Evolutionary conservation across 73 alveolate genomes (phyloP), one percentile per base, ranked within the genome.

Genomic region (Paramecium caudatum): DNA sequence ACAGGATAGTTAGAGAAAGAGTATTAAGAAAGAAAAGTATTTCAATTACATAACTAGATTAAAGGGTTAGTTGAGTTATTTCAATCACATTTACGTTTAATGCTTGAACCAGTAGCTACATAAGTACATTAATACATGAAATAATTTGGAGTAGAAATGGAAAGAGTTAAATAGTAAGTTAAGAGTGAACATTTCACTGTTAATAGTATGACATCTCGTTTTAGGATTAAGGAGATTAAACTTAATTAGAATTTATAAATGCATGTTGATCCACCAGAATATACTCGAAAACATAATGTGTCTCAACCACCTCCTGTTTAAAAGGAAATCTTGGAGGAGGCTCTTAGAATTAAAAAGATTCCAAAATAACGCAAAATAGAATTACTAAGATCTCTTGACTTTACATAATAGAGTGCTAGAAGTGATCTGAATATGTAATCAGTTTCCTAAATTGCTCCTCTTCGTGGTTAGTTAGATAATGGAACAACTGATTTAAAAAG

Each of bases 21-120:
- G 16, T 74, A 74, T 74, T 74, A 74, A 41, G 88, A 74, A 74
- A 74, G 43, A 41, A 74, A 74, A 39, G 68, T 74, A 74, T 39
- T 9, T 2, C 3, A 12, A 8, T 33, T 65, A 32, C 23, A 3
- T 65, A 12, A 25, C 19, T 65, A 65, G 83, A 65, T 65, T 33
- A 30, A 65, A 65, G 88, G 55, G 0, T 74, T 74, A 21, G 47
- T 74, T 36, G 88, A 74, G 21, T 74, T 74, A 45, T 74, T 74
- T 45, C 33, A 74, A 41, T 16, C 43, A 21, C 88, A 74, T 23
- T 27, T 45, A 8, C 15, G 43, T 19, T 37, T 21, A 39, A 74
- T 43, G 36, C 7, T 74, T 5, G 88, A 74, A 21, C 88, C 88
- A 16, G 36, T 74, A 12, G 46, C 37, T 21, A 41, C 17, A 21